Evolutionary conservation across 2,329 filamentous ascomycete genomes (phyloP).

Genomic region (Passalora sequoiae): DNA sequence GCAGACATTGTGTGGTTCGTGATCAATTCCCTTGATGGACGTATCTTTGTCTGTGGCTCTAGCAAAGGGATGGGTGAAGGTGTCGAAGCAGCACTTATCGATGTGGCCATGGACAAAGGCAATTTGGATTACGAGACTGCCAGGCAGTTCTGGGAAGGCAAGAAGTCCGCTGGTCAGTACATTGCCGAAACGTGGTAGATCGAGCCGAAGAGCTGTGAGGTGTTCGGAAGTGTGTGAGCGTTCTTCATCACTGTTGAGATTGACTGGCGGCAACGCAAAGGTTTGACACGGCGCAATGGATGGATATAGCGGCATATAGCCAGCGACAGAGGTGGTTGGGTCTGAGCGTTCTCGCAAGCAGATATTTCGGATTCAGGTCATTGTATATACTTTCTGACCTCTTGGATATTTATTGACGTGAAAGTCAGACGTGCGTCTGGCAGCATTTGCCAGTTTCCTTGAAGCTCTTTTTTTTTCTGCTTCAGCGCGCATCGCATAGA

Average conservation of each 20-base stretch:
- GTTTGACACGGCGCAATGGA: constrained; percentile 3
- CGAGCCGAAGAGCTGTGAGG: not conserved
- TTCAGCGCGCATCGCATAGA: too few species aligned
- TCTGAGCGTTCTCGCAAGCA: constrained; percentile 9
- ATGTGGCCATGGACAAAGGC: constrained; percentile 90
- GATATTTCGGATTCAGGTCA: not conserved
- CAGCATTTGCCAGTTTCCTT: too few species aligned
- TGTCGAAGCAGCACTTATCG: constrained; percentile 78
- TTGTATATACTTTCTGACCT: constrained; percentile 1
- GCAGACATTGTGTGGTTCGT: constrained; percentile 98
- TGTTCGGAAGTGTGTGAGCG: not conserved
- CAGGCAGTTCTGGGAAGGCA: constrained; percentile 79
- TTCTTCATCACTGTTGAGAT: not conserved
- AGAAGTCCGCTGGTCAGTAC: constrained; percentile 90
- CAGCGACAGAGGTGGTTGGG: not conserved
- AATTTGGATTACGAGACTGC: constrained; percentile 79
- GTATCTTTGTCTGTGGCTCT: constrained; percentile 93
- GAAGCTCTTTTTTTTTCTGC: too few species aligned
- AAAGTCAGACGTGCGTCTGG: too few species aligned
- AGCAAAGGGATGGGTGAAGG: constrained; percentile 97
- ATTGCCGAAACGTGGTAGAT: constrained; percentile 60
- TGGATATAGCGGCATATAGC: not conserved
- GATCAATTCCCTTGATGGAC: constrained; percentile 90
- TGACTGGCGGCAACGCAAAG: not conserved
- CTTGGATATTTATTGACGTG: too few species aligned